phyloP scores from a whole-genome alignment of 805 yeast genomes.

The Nakazawaea pomicola region DNA sequence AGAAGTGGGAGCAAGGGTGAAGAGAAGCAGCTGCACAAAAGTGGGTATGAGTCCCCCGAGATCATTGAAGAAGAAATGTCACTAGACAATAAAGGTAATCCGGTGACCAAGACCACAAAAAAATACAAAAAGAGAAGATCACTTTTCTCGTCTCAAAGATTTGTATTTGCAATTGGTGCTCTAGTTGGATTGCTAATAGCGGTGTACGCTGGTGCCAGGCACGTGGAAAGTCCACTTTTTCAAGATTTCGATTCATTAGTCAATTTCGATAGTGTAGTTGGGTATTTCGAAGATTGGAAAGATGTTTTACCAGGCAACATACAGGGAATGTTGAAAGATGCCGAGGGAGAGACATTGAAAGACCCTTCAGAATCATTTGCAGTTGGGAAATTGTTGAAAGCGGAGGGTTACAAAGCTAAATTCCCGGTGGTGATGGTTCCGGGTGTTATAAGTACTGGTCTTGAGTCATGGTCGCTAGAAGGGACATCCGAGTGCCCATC shows the following conservation, averaged over 20 bases:
- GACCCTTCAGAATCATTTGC: slow-evolving; percentile 81
- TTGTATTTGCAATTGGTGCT: slow-evolving; percentile 67
- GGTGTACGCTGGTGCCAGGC: slow-evolving; percentile 48
- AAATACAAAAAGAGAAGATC: slow-evolving; percentile 7
- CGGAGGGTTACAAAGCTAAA: slow-evolving; percentile 48
- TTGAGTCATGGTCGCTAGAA: slow-evolving; percentile 86
- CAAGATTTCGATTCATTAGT: slow-evolving; percentile 46
- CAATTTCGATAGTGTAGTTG: slow-evolving; percentile 53
- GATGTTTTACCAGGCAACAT: slow-evolving; percentile 66
- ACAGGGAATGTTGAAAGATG: slow-evolving; percentile 52
- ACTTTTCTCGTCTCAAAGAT: slow-evolving; percentile 47
- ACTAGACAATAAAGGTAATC: too few species aligned
- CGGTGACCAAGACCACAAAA: too few species aligned
- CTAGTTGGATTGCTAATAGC: slow-evolving; percentile 65
- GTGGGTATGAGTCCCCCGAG: not conserved
- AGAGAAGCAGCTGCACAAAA: too few species aligned
- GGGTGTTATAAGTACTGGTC: slow-evolving; percentile 92
- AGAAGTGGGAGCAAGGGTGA: not conserved
- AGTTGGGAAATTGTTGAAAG: slow-evolving; percentile 67
- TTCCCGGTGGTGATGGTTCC: slow-evolving; percentile 91
- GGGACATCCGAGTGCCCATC: slow-evolving; percentile 80
- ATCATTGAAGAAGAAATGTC: not conserved
- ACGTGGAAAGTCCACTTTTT: slow-evolving; percentile 35
- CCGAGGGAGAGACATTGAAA: slow-evolving; percentile 37
- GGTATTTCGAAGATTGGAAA: slow-evolving; percentile 66